These are phyloP conservation scores for Clausena lansium DNA, from an alignment of 345 rosid species.

Conservation along the genomic window DNA sequence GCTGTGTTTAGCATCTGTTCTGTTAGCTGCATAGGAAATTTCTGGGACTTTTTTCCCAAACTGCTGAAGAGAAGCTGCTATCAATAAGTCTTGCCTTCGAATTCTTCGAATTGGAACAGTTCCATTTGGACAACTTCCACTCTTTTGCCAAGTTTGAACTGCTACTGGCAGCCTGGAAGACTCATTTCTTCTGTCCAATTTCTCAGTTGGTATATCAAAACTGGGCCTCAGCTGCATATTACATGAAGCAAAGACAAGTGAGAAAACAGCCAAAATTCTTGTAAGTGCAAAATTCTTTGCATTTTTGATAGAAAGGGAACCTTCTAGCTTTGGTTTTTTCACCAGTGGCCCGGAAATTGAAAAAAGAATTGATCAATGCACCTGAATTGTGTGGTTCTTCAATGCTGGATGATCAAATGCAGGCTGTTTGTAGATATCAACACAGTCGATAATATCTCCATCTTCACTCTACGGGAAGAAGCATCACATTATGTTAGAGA, in stretches of 20 bases:
- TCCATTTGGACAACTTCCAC: constrained; percentile 45
- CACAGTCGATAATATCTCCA: constrained; percentile 32
- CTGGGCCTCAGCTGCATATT: constrained; percentile 44
- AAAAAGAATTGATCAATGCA: background rate
- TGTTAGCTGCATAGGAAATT: background rate
- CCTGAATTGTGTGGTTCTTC: constrained; percentile 30
- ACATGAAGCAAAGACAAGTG: background rate
- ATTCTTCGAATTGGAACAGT: constrained; percentile 52
- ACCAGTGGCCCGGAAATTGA: too few relatives aligned
- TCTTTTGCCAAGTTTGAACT: constrained; percentile 44
- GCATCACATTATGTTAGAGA: background rate
- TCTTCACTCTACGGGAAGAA: constrained; percentile 19
- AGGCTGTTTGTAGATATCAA: constrained; percentile 36
- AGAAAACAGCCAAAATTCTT: background rate
- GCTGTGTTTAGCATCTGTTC: background rate
- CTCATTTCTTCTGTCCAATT: background rate
- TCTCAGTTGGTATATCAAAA: constrained; percentile 2
- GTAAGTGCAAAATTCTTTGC: too few relatives aligned
- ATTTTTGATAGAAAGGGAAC: background rate
- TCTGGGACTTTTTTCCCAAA: constrained; percentile 32
- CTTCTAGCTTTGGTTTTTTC: background rate
- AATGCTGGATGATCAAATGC: constrained; percentile 31
- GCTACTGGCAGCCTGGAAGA: constrained; percentile 8
- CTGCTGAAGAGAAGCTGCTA: constrained; percentile 26
- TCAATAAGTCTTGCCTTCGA: constrained; percentile 31